A percentile compares a stretch with the other conserved stretches of the same genome.
Evolutionary conservation across 139 green algal genomes (phyloP).

Genomic region (Nannochloris sp.): DNA sequence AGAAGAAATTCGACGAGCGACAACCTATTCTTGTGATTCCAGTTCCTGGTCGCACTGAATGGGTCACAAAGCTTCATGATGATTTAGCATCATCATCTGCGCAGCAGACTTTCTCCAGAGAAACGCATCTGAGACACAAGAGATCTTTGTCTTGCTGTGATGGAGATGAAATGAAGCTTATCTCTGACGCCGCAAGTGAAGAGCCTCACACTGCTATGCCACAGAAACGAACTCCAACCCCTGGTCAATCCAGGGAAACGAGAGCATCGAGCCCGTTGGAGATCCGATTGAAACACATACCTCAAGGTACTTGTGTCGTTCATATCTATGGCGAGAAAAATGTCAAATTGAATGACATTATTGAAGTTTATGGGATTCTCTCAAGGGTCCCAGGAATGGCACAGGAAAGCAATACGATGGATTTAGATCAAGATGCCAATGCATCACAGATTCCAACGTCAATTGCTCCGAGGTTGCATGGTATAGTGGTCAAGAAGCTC

Average conservation of each 20-base stretch:
- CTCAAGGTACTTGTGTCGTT: conserved; percentile 39
- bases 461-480: conserved; percentile 44
- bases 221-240: no score
- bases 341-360: conserved; percentile 50
- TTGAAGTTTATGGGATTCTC: conserved; percentile 53
- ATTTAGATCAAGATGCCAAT: conserved; percentile 23
- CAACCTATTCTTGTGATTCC: conserved; percentile 20
- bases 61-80: conserved; percentile 12
- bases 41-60: conserved; percentile 33
- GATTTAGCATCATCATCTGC: conserved; percentile 8
- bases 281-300: conserved; percentile 12
- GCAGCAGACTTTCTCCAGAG: not conserved
- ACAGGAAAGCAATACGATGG: conserved; percentile 2
- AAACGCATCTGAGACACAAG: not conserved
- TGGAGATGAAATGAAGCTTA: no score
- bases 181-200: no score
- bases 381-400: conserved; percentile 34
- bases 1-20: conserved; percentile 17
- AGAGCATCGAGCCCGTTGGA: not conserved
- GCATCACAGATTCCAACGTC: conserved; percentile 45
- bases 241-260: no score
- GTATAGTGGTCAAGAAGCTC: conserved; percentile 20
- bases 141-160: not conserved
- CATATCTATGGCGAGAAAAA: conserved; percentile 42
- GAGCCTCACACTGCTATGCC: no score